These are phyloP conservation scores for Skeletonema menzelii DNA, from an alignment of 108 stramenopile species.

Conservation along the genomic window DNA sequence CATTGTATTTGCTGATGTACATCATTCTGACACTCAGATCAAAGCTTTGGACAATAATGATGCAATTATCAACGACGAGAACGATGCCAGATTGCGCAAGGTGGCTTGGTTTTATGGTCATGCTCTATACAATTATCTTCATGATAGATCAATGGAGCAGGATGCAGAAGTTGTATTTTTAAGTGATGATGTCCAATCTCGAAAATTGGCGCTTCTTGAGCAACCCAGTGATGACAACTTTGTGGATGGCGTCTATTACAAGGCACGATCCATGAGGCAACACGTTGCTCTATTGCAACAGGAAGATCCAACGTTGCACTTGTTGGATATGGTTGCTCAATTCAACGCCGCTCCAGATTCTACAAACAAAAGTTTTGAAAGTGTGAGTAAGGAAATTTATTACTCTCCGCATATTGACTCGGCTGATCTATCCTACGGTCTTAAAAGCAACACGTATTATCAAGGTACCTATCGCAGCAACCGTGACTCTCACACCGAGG, in stretches of 20 bases:
- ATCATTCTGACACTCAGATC: constrained; percentile 74
- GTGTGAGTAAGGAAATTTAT: constrained; percentile 10
- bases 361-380: background rate
- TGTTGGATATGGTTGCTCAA: constrained; percentile 80
- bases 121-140: constrained; percentile 33
- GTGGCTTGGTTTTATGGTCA: constrained; percentile 69
- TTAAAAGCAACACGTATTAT: constrained; percentile 67
- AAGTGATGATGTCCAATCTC: constrained; percentile 73
- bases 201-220: constrained; percentile 49
- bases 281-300: constrained; percentile 69
- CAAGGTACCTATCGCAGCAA: constrained; percentile 69
- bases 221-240: constrained; percentile 6
- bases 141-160: constrained; percentile 6
- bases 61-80: constrained; percentile 68
- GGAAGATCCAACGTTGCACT: constrained; percentile 57
- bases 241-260: constrained; percentile 27
- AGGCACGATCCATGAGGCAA: constrained; percentile 54
- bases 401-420: constrained; percentile 67
- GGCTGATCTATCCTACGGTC: constrained; percentile 54
- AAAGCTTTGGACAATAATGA: constrained; percentile 18
- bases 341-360: constrained; percentile 34
- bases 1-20: constrained; percentile 81
- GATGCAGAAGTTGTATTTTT: constrained; percentile 68
- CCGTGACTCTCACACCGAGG: constrained; percentile 29
- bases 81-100: constrained; percentile 76